Conservation (phyloP, 805 yeast genomes). For the Ogataea zsoltii region DNA sequence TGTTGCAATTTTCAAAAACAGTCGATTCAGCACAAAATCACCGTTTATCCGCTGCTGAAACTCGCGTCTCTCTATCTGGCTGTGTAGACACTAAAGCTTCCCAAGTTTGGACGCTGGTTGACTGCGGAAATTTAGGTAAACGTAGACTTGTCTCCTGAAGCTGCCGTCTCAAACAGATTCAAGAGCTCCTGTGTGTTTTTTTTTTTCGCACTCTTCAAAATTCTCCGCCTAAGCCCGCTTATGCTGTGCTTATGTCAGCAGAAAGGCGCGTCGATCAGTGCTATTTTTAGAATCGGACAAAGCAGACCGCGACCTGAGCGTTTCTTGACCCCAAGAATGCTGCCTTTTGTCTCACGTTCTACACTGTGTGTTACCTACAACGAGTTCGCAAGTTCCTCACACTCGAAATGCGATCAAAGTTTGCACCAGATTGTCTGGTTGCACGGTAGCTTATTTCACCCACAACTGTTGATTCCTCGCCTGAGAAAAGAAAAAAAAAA, state of each 20-base stretch:
- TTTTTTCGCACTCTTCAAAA: background rate
- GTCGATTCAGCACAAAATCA: background rate
- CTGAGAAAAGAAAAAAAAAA: no score
- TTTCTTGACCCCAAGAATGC: no score
- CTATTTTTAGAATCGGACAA: conserved; percentile 1
- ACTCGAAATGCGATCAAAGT: no score
- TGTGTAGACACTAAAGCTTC: no score
- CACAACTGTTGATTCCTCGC: no score
- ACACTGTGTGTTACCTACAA: no score
- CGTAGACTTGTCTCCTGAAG: background rate
- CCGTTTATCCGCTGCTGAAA: background rate
- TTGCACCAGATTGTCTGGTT: no score
- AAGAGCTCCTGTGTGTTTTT: conserved; percentile 1
- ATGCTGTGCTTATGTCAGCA: background rate
- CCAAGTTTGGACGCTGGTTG: no score
- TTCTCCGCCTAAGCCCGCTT: conserved; percentile 8
- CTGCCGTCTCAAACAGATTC: background rate
- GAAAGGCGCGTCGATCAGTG: background rate
- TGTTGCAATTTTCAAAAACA: conserved; percentile 5
- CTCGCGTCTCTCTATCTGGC: background rate
- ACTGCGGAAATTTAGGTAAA: background rate
- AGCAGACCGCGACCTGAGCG: no score
- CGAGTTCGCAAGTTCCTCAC: no score
- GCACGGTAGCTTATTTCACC: no score
- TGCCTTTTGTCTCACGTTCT: no score